These are phyloP conservation scores for Tephrocybe rancida DNA, from an alignment of 768 basidiomycete genomes.

Conservation along the genomic window DNA sequence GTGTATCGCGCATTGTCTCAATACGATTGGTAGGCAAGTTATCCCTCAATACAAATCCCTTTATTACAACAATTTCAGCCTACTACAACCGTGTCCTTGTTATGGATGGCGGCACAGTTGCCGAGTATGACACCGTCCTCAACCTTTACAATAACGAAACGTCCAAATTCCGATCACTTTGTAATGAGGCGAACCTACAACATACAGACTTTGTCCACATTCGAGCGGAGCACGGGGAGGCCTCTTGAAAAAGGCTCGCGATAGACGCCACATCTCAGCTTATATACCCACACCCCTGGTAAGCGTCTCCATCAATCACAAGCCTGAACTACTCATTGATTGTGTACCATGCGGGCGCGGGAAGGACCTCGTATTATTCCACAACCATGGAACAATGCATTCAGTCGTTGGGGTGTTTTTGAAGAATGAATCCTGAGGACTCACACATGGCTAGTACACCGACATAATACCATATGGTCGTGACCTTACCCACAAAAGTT, in stretches of 20 bases:
- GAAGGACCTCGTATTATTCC: slow-evolving; percentile 81
- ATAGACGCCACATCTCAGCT: slow-evolving; percentile 49
- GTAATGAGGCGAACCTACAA: slow-evolving; percentile 62
- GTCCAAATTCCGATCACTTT: slow-evolving; percentile 73
- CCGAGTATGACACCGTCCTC: slow-evolving; percentile 76
- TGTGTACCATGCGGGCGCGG: slow-evolving; percentile 31
- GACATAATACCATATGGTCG: not conserved
- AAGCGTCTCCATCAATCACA: no score
- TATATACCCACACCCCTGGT: slow-evolving; percentile 91
- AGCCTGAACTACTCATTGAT: no score
- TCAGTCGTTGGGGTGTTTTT: slow-evolving; percentile 77
- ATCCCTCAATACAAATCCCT: slow-evolving; percentile 4
- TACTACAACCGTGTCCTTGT: slow-evolving; percentile 74
- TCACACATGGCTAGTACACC: no score
- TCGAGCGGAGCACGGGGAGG: slow-evolving; percentile 32
- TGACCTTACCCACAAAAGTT: not conserved
- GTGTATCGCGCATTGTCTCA: slow-evolving; percentile 60
- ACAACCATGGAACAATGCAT: slow-evolving; percentile 83
- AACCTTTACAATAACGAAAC: slow-evolving; percentile 59
- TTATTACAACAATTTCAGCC: slow-evolving; percentile 29
- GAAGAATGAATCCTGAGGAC: slow-evolving; percentile 45
- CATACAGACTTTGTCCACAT: slow-evolving; percentile 60
- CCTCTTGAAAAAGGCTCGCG: no score
- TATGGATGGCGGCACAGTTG: slow-evolving; percentile 69
- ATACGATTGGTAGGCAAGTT: slow-evolving; percentile 53